phyloP scores from a whole-genome alignment of 164 flowering plant genomes.

The Berberis vulgaris region DNA sequence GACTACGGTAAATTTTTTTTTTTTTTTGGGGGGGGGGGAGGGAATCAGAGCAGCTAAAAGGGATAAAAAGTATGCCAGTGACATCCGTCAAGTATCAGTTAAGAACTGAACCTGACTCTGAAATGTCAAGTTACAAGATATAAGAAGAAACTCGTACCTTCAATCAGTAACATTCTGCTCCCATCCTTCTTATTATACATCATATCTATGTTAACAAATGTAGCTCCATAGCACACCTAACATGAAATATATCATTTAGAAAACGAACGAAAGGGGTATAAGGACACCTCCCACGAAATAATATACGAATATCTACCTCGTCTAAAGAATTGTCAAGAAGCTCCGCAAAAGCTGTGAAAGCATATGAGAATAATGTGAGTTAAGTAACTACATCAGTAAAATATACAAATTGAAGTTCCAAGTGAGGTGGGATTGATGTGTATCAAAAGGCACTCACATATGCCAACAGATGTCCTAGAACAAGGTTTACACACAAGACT shows the following conservation, averaged over 20 bases:
- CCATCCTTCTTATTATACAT: constrained; percentile 53
- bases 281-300: neutral
- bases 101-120: too few relatives aligned
- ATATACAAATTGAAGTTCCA: neutral
- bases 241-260: neutral
- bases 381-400: neutral
- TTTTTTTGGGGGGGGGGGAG: too few relatives aligned
- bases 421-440: too few relatives aligned
- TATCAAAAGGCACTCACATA: too few relatives aligned
- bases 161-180: constrained; percentile 64
- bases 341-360: constrained; percentile 86
- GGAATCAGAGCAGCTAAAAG: too few relatives aligned
- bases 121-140: neutral
- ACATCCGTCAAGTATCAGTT: too few relatives aligned
- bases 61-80: too few relatives aligned
- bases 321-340: constrained; percentile 95
- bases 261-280: neutral
- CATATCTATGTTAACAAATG: constrained; percentile 67
- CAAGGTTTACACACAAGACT: neutral
- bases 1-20: too few relatives aligned
- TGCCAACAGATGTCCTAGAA: too few relatives aligned
- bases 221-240: constrained; percentile 77
- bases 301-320: constrained; percentile 43
- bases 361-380: neutral
- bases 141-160: constrained; percentile 41